phyloP scores from a whole-genome alignment of 2,329 filamentous ascomycete genomes.

The Neoascochyta sp. region DNA sequence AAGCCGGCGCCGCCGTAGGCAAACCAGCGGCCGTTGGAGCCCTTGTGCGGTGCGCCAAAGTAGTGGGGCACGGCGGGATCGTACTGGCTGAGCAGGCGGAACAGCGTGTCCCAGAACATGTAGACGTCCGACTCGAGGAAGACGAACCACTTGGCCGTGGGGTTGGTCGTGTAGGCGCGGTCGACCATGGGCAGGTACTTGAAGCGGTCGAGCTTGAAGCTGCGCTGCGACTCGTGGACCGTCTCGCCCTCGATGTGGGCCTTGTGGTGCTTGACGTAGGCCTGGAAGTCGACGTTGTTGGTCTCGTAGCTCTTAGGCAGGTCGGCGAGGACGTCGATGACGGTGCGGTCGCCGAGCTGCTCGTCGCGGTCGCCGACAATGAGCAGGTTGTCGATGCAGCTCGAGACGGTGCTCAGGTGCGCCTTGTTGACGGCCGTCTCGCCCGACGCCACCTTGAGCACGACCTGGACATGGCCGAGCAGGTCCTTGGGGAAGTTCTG shows the following conservation, averaged over 20 bases:
- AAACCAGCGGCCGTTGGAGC: constrained; percentile 34
- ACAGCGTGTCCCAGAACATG: constrained; percentile 41
- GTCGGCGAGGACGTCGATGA: constrained; percentile 48
- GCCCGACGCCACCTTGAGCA: constrained; percentile 50
- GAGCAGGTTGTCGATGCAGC: constrained; percentile 53
- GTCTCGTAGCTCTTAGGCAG: constrained; percentile 44
- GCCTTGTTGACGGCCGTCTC: constrained; percentile 44
- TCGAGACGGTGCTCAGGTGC: constrained; percentile 52
- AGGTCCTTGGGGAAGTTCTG: constrained; percentile 40
- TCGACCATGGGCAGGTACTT: constrained; percentile 57
- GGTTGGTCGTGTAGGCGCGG: constrained; percentile 44
- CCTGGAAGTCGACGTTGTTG: constrained; percentile 50
- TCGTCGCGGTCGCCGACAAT: constrained; percentile 60
- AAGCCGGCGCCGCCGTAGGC: constrained; percentile 47
- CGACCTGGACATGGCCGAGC: constrained; percentile 44
- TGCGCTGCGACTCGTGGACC: constrained; percentile 49
- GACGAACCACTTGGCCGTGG: constrained; percentile 39
- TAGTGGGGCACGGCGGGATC: constrained; percentile 39
- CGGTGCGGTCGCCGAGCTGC: constrained; percentile 48
- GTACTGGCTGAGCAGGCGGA: constrained; percentile 41
- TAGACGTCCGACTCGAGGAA: constrained; percentile 41
- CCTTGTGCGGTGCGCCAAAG: constrained; percentile 38
- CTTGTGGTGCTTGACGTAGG: constrained; percentile 48
- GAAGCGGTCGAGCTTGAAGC: constrained; percentile 57
- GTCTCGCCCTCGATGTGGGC: constrained; percentile 35